Evolutionary conservation across 2,329 filamentous ascomycete species (phyloP).

Genomic region (Scortechinia acanthostroma): DNA sequence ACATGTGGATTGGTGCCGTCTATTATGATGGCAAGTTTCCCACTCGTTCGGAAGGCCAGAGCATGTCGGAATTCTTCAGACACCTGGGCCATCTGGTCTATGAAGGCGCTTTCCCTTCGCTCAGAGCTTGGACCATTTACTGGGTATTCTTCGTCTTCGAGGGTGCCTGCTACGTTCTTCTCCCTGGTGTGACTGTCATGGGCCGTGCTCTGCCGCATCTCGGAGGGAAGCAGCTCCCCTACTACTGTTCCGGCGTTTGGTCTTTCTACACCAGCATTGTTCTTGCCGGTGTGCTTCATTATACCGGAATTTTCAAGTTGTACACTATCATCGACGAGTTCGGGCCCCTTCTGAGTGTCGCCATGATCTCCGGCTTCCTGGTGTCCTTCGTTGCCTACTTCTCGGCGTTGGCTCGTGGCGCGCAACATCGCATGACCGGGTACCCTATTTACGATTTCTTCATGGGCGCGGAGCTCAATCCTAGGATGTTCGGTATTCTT

Average conservation of each 20-base stretch:
- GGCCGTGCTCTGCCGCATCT: slow-evolving; percentile 63
- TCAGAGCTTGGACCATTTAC: slow-evolving; percentile 65
- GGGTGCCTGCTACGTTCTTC: slow-evolving; percentile 54
- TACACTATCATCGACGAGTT: slow-evolving; percentile 71
- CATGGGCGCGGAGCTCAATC: slow-evolving; percentile 83
- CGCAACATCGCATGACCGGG: slow-evolving; percentile 69
- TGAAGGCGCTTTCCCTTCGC: slow-evolving; percentile 57
- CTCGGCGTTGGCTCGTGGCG: slow-evolving; percentile 54
- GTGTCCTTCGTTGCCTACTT: slow-evolving; percentile 63
- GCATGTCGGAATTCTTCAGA: slow-evolving; percentile 44
- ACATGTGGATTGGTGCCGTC: slow-evolving; percentile 72
- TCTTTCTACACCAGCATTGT: slow-evolving; percentile 63
- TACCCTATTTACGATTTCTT: slow-evolving; percentile 80
- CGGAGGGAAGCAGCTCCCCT: slow-evolving; percentile 58
- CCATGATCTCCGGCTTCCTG: slow-evolving; percentile 63
- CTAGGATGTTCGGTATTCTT: slow-evolving; percentile 69
- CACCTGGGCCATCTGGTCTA: slow-evolving; percentile 53
- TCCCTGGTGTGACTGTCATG: slow-evolving; percentile 61
- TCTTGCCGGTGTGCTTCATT: slow-evolving; percentile 48
- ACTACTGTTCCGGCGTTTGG: slow-evolving; percentile 66
- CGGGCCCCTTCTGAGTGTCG: slow-evolving; percentile 65
- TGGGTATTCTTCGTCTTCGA: slow-evolving; percentile 67
- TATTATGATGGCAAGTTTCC: slow-evolving; percentile 68
- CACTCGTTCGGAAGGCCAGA: slow-evolving; percentile 40
- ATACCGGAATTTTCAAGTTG: slow-evolving; percentile 60